Percentiles rank a stretch among this genome's conserved stretches.
phyloP scores from a whole-genome alignment of 2,329 filamentous ascomycete species.

The Trichoderma brevicompactum region DNA sequence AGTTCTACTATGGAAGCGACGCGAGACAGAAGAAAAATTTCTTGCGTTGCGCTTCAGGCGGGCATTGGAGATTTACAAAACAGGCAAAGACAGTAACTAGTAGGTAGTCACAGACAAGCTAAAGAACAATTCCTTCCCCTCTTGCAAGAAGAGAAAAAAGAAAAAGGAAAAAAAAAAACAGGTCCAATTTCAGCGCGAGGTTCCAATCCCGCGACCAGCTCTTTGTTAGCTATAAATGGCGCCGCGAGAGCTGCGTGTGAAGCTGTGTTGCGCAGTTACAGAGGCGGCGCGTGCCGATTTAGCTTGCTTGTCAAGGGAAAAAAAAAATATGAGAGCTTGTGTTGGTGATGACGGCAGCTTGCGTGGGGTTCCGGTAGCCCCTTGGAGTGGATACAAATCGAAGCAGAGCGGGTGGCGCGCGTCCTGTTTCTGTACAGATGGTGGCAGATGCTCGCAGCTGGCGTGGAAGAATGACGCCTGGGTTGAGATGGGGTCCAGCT shows the following conservation, averaged over 20 bases:
- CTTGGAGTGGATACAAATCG: slow-evolving; percentile 23
- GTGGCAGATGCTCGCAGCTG: slow-evolving; percentile 20
- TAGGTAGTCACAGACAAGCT: slow-evolving; percentile 27
- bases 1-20: slow-evolving; percentile 27
- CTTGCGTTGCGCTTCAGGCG: slow-evolving; percentile 26
- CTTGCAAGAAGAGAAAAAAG: not conserved
- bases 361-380: slow-evolving; percentile 28
- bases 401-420: slow-evolving; percentile 26
- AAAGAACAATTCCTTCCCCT: slow-evolving; percentile 19
- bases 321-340: slow-evolving; percentile 24
- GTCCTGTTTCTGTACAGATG: slow-evolving; percentile 4
- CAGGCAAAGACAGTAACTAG: slow-evolving; percentile 18
- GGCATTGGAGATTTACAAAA: slow-evolving; percentile 27
- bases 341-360: slow-evolving; percentile 28
- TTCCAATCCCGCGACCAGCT: slow-evolving; percentile 38
- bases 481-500: not conserved
- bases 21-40: slow-evolving; percentile 11
- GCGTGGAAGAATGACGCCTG: no score
- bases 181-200: slow-evolving; percentile 37
- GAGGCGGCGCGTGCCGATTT: slow-evolving; percentile 23
- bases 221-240: slow-evolving; percentile 41
- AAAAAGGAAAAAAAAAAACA: not conserved
- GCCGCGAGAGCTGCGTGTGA: not conserved
- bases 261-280: slow-evolving; percentile 4
- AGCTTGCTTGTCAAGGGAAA: slow-evolving; percentile 9